Conservation (phyloP, 306 rosid genomes). For the Inga oerstediana region DNA sequence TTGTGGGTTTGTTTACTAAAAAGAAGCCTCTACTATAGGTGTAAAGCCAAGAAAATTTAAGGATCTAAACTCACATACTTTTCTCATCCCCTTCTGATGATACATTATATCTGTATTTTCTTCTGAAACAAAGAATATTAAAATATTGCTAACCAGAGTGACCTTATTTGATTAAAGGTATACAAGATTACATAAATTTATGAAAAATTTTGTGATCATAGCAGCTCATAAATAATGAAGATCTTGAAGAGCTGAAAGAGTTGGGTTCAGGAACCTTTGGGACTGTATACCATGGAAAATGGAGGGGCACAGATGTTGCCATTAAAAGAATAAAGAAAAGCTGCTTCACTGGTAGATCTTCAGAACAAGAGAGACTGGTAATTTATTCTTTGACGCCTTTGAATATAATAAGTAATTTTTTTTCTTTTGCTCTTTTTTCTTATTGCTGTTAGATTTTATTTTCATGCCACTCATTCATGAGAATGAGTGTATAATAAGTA, state of each 20-base stretch:
- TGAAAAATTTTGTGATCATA: slow-evolving; percentile 42
- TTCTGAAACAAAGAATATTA: slow-evolving; percentile 14
- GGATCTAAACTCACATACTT: background rate
- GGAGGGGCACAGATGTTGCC: slow-evolving; percentile 93
- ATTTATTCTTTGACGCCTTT: slow-evolving; percentile 23
- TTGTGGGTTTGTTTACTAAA: slow-evolving; percentile 17
- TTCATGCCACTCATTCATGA: background rate
- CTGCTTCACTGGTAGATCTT: slow-evolving; percentile 80
- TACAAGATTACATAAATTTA: slow-evolving; percentile 12
- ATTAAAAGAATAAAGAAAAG: slow-evolving; percentile 91
- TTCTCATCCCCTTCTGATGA: background rate
- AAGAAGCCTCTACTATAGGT: background rate
- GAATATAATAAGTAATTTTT: slow-evolving; percentile 6
- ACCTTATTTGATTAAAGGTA: slow-evolving; percentile 10
- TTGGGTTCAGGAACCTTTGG: slow-evolving; percentile 94
- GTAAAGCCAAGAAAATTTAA: background rate
- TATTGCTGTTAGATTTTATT: background rate
- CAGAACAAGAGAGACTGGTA: slow-evolving; percentile 95
- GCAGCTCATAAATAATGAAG: slow-evolving; percentile 78
- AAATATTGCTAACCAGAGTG: background rate
- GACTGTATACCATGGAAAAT: slow-evolving; percentile 89
- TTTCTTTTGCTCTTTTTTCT: slow-evolving; percentile 10
- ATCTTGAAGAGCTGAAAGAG: slow-evolving; percentile 84
- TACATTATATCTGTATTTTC: slow-evolving; percentile 25
- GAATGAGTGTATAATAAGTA: background rate